phyloP scores from a whole-genome alignment of 2,329 filamentous ascomycete species.

The Aspergillus pseudoterreus region DNA sequence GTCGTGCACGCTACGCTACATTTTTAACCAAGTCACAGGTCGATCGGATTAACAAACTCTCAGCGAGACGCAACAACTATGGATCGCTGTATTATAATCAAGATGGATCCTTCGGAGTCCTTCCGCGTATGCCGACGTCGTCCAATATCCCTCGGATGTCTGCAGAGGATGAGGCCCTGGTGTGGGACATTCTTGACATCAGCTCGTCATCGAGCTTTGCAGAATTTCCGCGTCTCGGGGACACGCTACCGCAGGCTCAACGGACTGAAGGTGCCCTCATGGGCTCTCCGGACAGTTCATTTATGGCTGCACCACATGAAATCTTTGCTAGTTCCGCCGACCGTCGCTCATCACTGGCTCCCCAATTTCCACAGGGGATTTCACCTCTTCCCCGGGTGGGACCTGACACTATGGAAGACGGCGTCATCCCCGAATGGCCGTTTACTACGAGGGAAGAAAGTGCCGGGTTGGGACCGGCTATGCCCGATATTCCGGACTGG shows the following conservation, averaged over 20 bases:
- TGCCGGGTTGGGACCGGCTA: conserved; percentile 7
- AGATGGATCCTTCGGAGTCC: conserved; percentile 19
- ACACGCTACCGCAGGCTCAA: not conserved
- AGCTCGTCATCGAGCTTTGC: conserved; percentile 11
- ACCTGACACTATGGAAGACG: not conserved
- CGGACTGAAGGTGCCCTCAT: not conserved
- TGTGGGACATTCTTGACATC: conserved; percentile 26
- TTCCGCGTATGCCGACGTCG: conserved; percentile 22
- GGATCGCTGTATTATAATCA: conserved; percentile 24
- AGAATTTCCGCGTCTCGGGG: not conserved
- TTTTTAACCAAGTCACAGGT: conserved; percentile 8
- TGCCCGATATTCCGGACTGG: conserved; percentile 24
- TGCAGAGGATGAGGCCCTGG: conserved; percentile 18
- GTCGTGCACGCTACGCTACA: too few species aligned
- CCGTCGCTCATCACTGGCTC: not conserved
- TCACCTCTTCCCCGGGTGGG: not conserved
- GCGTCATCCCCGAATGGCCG: conserved; percentile 15
- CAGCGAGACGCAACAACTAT: conserved; percentile 20
- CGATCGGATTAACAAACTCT: conserved; percentile 17
- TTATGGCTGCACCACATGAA: not conserved
- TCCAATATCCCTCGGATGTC: conserved; percentile 24
- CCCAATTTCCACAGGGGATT: not conserved
- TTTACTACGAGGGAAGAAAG: conserved; percentile 7
- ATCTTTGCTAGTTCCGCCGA: not conserved
- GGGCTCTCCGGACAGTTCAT: not conserved